Evolutionary conservation across 345 rosid species (phyloP).

Genomic region (Salix suchowensis): DNA sequence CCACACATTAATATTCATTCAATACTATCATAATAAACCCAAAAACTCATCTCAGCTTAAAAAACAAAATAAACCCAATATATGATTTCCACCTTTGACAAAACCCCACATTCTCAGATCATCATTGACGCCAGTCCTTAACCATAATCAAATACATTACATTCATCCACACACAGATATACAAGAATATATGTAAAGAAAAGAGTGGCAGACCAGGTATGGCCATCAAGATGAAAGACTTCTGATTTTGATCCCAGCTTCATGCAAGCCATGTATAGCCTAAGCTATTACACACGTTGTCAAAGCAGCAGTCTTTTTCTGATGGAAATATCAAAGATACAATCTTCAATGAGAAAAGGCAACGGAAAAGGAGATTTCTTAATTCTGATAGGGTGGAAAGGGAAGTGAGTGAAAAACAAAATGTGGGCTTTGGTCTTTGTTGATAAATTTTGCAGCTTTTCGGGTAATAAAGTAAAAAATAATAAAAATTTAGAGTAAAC

Average conservation of each 20-base stretch:
- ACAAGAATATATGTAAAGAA: background rate
- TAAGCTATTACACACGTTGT: slow-evolving; percentile 15
- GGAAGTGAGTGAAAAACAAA: background rate
- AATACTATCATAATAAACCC: background rate
- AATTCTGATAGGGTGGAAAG: background rate
- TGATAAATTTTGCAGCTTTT: slow-evolving; percentile 11
- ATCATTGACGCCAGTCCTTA: background rate
- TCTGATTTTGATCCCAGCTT: slow-evolving; percentile 92
- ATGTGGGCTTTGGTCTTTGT: background rate
- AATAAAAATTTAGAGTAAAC: background rate
- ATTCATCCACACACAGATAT: background rate
- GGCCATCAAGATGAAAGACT: slow-evolving; percentile 60
- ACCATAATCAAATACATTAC: background rate
- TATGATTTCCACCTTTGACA: background rate
- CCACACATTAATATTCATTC: background rate
- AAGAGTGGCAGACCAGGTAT: slow-evolving; percentile 47
- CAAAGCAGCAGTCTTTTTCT: background rate
- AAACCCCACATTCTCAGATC: slow-evolving; percentile 19
- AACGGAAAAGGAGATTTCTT: slow-evolving; percentile 10
- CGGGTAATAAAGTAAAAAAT: background rate
- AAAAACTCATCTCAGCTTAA: background rate
- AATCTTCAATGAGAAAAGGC: background rate
- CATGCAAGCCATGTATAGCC: slow-evolving; percentile 60
- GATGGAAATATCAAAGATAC: background rate
- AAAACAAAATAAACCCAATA: slow-evolving; percentile 5